phyloP scores from a whole-genome alignment of 768 basidiomycete genomes.

The Hypsizygus marmoreus region DNA sequence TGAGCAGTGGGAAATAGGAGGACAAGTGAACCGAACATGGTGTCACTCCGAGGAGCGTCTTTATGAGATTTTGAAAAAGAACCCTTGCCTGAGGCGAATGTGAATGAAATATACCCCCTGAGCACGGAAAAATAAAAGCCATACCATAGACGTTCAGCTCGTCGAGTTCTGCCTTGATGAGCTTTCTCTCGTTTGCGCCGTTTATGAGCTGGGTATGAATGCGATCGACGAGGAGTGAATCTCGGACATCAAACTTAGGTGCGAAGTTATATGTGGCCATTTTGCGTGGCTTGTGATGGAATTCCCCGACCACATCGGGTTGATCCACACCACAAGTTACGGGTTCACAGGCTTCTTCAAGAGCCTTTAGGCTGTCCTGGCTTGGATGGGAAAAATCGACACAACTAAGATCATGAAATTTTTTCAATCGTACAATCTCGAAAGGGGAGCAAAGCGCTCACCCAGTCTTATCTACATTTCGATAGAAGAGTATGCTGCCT shows the following conservation, averaged over 20 bases:
- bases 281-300: slow-evolving; percentile 49
- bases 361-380: slow-evolving; percentile 17
- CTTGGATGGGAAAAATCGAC: slow-evolving; percentile 6
- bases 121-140: no score
- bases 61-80: slow-evolving; percentile 53
- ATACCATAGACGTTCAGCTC: slow-evolving; percentile 41
- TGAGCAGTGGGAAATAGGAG: slow-evolving; percentile 48
- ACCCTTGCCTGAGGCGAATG: slow-evolving; percentile 37
- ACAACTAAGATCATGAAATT: slow-evolving; percentile 1
- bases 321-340: slow-evolving; percentile 41
- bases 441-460: not conserved
- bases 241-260: slow-evolving; percentile 26
- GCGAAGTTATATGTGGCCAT: slow-evolving; percentile 39
- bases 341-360: slow-evolving; percentile 36
- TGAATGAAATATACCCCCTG: not conserved
- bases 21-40: slow-evolving; percentile 56
- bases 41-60: slow-evolving; percentile 44
- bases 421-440: not conserved
- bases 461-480: not conserved
- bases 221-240: slow-evolving; percentile 3
- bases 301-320: slow-evolving; percentile 42
- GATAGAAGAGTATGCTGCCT: slow-evolving; percentile 3
- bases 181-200: slow-evolving; percentile 14
- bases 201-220: slow-evolving; percentile 13
- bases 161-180: slow-evolving; percentile 31